Conservation (phyloP, 805 yeast species). For the Starmerella stellata region DNA sequence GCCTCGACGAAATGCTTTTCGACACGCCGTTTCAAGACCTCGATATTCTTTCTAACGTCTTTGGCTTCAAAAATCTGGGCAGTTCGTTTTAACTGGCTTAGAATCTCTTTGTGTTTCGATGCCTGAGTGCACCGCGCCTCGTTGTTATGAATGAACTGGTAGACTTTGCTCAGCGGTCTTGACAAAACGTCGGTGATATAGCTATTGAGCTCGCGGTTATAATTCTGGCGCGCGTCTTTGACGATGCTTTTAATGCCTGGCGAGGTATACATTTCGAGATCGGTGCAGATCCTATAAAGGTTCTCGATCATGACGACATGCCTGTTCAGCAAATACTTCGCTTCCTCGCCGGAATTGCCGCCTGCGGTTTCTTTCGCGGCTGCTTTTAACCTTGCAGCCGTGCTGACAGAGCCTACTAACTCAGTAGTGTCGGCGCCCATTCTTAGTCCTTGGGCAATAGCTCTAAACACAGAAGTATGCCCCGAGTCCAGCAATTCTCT, state of each 20-base stretch:
- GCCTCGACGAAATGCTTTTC: conserved; percentile 32
- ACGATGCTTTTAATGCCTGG: conserved; percentile 14
- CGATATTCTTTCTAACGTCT: conserved; percentile 39
- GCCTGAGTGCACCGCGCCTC: conserved; percentile 31
- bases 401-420: conserved; percentile 1
- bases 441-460: conserved; percentile 17
- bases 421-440: conserved; percentile 9
- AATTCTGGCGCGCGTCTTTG: conserved; percentile 18
- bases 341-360: conserved; percentile 16
- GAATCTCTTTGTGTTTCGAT: conserved; percentile 29
- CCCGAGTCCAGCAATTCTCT: conserved; percentile 10
- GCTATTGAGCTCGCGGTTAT: conserved; percentile 23
- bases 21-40: conserved; percentile 38
- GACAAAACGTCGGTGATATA: conserved; percentile 34
- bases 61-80: conserved; percentile 37
- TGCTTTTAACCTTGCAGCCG: conserved; percentile 10
- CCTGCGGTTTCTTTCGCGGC: conserved; percentile 9
- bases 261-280: conserved; percentile 15
- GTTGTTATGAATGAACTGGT: conserved; percentile 46
- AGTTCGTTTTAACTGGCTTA: conserved; percentile 34
- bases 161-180: conserved; percentile 47
- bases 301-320: conserved; percentile 36
- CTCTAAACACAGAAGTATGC: conserved; percentile 16
- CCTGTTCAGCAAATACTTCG: conserved; percentile 26
- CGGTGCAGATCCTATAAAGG: conserved; percentile 31